Base-by-base conservation (phyloP, 176 grass and related monocot species). In the Tillandsia fasciculata region DNA sequence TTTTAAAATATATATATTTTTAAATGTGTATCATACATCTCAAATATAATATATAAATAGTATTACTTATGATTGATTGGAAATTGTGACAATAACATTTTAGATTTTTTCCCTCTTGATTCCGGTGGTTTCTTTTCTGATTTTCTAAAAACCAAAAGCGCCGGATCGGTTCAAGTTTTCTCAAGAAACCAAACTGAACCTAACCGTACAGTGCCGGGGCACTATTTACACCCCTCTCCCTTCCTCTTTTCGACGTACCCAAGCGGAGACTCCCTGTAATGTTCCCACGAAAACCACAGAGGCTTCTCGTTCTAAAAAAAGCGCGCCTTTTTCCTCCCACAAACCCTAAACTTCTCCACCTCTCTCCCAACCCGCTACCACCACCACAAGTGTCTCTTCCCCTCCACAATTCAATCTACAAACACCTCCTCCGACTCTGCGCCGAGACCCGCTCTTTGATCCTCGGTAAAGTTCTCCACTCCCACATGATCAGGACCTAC, bases 401-500 rank as follows among this genome's bases (percentile, higher is more conserved):
- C 50, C 77, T 87, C 18, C 53, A 79, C 26, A 73, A 79, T 56
- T 72, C 80, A 7, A 68, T 56, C 42, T 91, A 86, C 69, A 51
- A 48, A 14, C n/a, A 61, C 50, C 74, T 91, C 65, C 72, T 96
- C 52, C 80, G 17, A 8, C 22, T 52, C 51, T 78, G 82, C 74
- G 64, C 67, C 48, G 78, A 79, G 53, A 70, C 26, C 15, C 67
- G 59, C 26, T 82, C 75, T 72, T 84, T 91, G 82, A 17, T 51
- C 42, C 58, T 88, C 56, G 77, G 65, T 15, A 91, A 78, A 70
- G 54, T 91, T 24, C 61, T 73, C 26, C 82, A 84, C 47, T 88
- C 85, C 17, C 80, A 83, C 83, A 96, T 96, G 91, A 64, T 88
- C 78, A 81, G 88, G 52, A 49, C 83, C 3, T 74, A 69, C 26